Conservation (phyloP, 164 flowering plant species). For the Macadamia integrifolia region DNA sequence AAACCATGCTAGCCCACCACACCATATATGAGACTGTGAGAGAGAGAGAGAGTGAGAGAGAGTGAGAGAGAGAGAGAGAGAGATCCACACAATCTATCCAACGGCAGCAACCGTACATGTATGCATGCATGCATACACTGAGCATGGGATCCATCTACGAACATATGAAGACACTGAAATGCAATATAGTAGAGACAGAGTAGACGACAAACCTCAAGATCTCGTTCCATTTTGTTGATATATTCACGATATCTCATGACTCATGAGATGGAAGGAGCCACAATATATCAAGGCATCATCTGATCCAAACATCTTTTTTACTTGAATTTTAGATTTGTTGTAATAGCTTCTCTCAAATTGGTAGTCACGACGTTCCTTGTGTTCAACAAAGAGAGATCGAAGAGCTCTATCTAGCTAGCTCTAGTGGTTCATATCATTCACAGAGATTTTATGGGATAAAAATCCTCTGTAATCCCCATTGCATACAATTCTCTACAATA, state of each 20-base stretch:
- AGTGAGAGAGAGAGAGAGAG: constrained; percentile 15
- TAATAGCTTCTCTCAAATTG: too few species aligned
- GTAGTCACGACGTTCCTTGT: too few species aligned
- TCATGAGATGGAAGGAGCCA: not conserved
- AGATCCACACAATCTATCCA: constrained; percentile 21
- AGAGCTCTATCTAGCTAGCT: too few species aligned
- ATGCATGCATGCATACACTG: not conserved
- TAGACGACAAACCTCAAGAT: not conserved
- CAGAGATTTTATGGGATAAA: too few species aligned
- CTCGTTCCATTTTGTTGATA: not conserved
- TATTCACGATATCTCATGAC: constrained; percentile 1
- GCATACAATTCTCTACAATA: too few species aligned
- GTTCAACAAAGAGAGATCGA: too few species aligned
- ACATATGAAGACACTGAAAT: not conserved
- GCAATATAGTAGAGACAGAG: constrained; percentile 1
- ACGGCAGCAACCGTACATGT: constrained; percentile 16
- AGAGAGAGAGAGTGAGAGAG: constrained; percentile 18
- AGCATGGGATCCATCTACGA: not conserved
- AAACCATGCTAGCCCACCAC: not conserved
- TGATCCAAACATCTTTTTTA: too few species aligned
- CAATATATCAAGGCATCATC: too few species aligned
- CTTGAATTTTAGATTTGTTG: too few species aligned
- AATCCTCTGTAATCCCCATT: too few species aligned
- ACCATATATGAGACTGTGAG: not conserved
- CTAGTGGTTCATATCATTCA: too few species aligned